These are phyloP conservation scores for Eucalyptus dawsonii DNA, from an alignment of 345 rosid species.

Conservation along the genomic window DNA sequence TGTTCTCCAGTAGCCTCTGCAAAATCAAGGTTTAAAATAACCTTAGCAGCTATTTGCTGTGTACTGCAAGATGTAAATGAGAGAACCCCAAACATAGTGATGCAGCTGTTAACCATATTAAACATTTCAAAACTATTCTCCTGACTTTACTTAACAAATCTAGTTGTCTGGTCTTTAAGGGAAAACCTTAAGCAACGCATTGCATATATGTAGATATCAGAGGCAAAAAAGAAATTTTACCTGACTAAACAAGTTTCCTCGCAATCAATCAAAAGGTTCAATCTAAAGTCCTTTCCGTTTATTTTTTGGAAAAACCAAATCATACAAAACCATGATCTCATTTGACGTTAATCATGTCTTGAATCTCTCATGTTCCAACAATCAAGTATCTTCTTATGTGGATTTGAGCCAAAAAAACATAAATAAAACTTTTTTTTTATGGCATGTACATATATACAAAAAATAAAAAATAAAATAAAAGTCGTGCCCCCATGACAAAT, in stretches of 20 bases:
- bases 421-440: not conserved
- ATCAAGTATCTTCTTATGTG: not conserved
- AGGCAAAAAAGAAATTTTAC: not conserved
- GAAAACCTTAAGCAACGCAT: not conserved
- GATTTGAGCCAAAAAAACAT: not conserved
- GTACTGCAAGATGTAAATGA: not conserved
- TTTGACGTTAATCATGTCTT: not conserved
- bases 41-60: not conserved
- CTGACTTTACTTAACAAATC: not conserved
- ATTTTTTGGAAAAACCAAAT: not conserved
- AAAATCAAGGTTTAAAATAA: constrained; percentile 2
- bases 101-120: not conserved
- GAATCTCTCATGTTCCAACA: not conserved
- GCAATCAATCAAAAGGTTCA: not conserved
- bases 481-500: not conserved
- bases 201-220: not conserved
- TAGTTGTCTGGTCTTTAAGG: not conserved
- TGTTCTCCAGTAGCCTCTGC: constrained; percentile 90
- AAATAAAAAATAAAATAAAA: not conserved
- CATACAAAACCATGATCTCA: not conserved
- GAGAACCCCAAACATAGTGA: not conserved
- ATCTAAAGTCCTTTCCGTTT: not conserved
- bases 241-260: not conserved
- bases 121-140: not conserved
- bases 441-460: not conserved